Base-by-base conservation (phyloP, 1,284 basidiomycete species). In the Apiotrichum veenhuisii region DNA sequence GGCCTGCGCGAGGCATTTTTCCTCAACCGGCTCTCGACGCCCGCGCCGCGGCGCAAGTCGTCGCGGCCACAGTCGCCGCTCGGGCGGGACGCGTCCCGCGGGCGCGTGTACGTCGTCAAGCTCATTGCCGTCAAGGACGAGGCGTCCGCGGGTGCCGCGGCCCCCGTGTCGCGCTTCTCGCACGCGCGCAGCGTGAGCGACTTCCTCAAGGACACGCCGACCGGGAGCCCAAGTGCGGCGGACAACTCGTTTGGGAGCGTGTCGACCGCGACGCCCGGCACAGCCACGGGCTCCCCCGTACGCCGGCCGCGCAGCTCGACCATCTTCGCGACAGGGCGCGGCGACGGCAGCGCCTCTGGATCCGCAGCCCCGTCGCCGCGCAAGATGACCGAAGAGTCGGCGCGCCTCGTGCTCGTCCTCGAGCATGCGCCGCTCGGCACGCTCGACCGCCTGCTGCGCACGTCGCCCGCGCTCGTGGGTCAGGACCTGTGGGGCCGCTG, bases 1-100 rank as follows among this genome's bases (percentile, higher is more conserved):
- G 78, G 77, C 2, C 65, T 80, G 17, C 70, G 76, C 50, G 79
- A 80, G 62, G 79, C 78, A 0, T 78, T 78, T 69, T 79, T 80
- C 64, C 70, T 80, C 33, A 71, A 76, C 50, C 70, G 76, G 12
- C 67, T 80, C 26, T 51, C 56, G 34, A 34, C 36, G 22, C 34
- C 22, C 17, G 51, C 12, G 5, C 30, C 30, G 5, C 7, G 7
- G 30, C n/a, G 63, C 15, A 59, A 58, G 18, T 50, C 55, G 20
- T 64, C 62, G 10, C 66, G 62, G 11, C 38, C 64, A 17, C 33
- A 60, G 26, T 54, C 52, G 25, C 34, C 48, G 18, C n/a, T 20
- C 7, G 49, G 26, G 1, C 37, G 45, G 9, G 38, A 49, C 20
- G 30, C 37, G 22, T 10, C n/a, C 26, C 49, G 37, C 27, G 69